Evolutionary conservation across 495 filamentous ascomycete genomes (phyloP).

Genomic region (Aspergillus leporis): DNA sequence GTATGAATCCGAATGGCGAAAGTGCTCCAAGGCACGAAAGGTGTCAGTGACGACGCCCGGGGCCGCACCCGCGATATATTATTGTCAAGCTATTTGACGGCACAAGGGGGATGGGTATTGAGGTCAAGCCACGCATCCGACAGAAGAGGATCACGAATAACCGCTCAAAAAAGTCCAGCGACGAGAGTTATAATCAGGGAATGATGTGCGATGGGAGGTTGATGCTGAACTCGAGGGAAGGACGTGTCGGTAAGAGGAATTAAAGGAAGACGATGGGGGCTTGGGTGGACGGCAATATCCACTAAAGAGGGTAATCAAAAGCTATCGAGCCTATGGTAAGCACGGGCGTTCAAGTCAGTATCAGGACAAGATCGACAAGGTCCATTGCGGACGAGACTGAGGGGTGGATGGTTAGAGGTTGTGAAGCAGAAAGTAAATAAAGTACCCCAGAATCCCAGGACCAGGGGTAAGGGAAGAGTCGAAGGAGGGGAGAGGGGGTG

Average conservation of each 20-base stretch:
- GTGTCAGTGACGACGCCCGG: constrained; percentile 3
- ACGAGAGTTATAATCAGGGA: constrained; percentile 7
- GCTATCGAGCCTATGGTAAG: constrained; percentile 10
- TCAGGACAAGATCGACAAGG: constrained; percentile 9
- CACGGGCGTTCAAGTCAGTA: background rate
- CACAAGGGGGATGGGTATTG: constrained; percentile 11
- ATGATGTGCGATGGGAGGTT: constrained; percentile 5
- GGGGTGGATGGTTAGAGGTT: background rate
- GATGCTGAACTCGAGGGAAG: background rate
- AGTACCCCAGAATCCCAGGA: constrained; percentile 8
- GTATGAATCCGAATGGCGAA: background rate
- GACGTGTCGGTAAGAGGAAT: background rate
- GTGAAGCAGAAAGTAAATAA: background rate
- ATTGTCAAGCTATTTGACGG: constrained; percentile 11
- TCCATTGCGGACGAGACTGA: constrained; percentile 6
- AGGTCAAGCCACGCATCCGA: constrained; percentile 19
- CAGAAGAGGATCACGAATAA: constrained; percentile 8
- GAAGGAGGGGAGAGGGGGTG: background rate
- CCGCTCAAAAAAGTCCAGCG: background rate
- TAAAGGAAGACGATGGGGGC: background rate
- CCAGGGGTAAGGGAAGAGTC: background rate
- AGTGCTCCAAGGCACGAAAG: background rate
- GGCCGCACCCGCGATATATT: constrained; percentile 17
- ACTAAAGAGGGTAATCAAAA: constrained; percentile 5
- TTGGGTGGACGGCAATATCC: constrained; percentile 8